Conservation (phyloP, 2,329 filamentous ascomycete genomes). For the Xylaria arbuscula region DNA sequence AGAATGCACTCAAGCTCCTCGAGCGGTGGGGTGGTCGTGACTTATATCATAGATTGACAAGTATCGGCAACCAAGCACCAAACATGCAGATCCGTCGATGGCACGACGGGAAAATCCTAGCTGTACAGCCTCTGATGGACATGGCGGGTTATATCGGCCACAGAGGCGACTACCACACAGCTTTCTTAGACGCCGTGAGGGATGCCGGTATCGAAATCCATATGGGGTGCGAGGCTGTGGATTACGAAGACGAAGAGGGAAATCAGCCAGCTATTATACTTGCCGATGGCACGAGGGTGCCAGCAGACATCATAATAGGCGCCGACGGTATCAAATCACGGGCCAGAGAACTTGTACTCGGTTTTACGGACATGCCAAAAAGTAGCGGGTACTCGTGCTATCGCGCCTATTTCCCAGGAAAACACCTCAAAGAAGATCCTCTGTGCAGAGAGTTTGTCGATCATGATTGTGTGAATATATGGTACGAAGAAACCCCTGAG, state of each 20-base stretch:
- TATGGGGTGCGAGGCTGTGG: slow-evolving; percentile 55
- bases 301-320: slow-evolving; percentile 62
- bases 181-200: slow-evolving; percentile 54
- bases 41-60: slow-evolving; percentile 53
- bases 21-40: slow-evolving; percentile 56
- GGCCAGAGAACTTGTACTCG: slow-evolving; percentile 62
- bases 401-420: slow-evolving; percentile 58
- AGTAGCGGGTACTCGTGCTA: slow-evolving; percentile 65
- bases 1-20: slow-evolving; percentile 60
- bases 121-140: slow-evolving; percentile 61
- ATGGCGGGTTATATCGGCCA: slow-evolving; percentile 62
- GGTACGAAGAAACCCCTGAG: slow-evolving; percentile 39
- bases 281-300: slow-evolving; percentile 52
- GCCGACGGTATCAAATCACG: slow-evolving; percentile 63
- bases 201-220: slow-evolving; percentile 55
- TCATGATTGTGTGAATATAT: slow-evolving; percentile 59
- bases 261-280: slow-evolving; percentile 48
- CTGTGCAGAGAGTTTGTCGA: slow-evolving; percentile 55
- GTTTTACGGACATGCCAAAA: slow-evolving; percentile 63
- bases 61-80: slow-evolving; percentile 59
- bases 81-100: slow-evolving; percentile 61
- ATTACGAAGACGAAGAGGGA: slow-evolving; percentile 51
- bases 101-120: slow-evolving; percentile 59
- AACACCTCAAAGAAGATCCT: slow-evolving; percentile 51
- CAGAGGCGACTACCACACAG: slow-evolving; percentile 58